phyloP scores from a whole-genome alignment of 768 basidiomycete species.

The Rhizopogon vinicolor region DNA sequence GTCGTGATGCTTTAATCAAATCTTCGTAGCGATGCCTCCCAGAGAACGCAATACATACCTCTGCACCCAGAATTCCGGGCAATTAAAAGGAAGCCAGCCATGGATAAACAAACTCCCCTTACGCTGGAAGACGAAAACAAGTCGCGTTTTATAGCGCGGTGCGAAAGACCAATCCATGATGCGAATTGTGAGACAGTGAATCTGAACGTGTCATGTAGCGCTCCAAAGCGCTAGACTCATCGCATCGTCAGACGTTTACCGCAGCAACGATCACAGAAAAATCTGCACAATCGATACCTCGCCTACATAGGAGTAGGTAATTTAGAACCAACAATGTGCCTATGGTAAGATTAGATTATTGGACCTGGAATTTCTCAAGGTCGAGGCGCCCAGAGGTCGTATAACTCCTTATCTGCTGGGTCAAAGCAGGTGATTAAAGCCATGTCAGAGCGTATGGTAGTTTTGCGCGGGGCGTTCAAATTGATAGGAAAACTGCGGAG shows the following conservation, averaged over 20 bases:
- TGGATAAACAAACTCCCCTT: not conserved
- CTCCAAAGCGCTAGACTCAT: not conserved
- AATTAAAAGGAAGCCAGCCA: no score
- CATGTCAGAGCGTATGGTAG: conserved; percentile 59
- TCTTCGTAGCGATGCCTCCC: no score
- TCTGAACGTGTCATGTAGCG: not conserved
- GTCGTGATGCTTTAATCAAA: no score
- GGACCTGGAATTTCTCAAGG: not conserved
- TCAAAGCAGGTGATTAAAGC: conserved; percentile 72
- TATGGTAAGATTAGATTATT: not conserved
- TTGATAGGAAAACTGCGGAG: conserved; percentile 14
- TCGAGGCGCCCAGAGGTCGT: conserved; percentile 67
- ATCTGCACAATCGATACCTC: not conserved
- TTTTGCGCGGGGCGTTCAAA: conserved; percentile 29
- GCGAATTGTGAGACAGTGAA: not conserved
- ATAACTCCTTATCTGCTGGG: conserved; percentile 68
- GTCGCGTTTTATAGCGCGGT: no score
- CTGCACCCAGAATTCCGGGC: no score
- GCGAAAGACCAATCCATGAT: not conserved
- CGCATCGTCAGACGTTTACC: not conserved
- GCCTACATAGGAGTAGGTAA: no score
- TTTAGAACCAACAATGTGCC: not conserved
- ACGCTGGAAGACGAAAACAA: not conserved
- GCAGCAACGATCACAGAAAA: not conserved
- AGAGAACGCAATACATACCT: no score